phyloP scores from a whole-genome alignment of 768 basidiomycete species.

The Lactarius vividus region DNA sequence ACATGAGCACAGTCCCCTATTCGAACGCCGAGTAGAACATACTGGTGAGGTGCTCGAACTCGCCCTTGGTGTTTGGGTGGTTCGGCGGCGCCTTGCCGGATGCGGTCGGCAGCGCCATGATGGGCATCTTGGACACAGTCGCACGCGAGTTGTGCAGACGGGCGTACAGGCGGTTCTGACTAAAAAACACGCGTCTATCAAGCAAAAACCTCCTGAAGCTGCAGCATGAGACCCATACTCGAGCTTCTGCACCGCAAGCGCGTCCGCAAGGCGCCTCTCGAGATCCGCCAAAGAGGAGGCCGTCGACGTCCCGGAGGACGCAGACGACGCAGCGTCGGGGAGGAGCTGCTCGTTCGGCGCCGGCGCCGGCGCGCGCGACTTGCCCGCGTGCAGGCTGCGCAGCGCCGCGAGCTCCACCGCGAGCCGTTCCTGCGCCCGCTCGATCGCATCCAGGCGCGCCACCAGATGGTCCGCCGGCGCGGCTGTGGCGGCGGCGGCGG shows the following conservation, averaged over 20 bases:
- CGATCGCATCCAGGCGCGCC: constrained; percentile 35
- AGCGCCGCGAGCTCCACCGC: constrained; percentile 35
- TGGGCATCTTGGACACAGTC: constrained; percentile 35
- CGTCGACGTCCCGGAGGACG: no score
- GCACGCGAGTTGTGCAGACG: constrained; percentile 39
- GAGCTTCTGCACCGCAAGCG: constrained; percentile 35
- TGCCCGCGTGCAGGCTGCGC: constrained; percentile 19
- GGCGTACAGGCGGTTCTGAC: constrained; percentile 40
- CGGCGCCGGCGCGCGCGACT: neutral
- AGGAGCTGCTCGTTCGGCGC: neutral
- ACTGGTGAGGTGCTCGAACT: constrained; percentile 49
- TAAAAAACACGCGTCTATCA: constrained; percentile 14
- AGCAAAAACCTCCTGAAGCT: no score
- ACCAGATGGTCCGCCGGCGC: no score
- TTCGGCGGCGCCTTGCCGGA: constrained; percentile 39
- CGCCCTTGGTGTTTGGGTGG: constrained; percentile 41
- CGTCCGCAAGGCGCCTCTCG: constrained; percentile 38
- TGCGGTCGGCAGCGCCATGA: constrained; percentile 34
- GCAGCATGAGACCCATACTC: constrained; percentile 31
- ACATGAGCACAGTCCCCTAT: neutral
- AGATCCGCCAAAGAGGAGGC: constrained; percentile 34
- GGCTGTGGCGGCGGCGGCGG: no score
- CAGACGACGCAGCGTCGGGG: neutral
- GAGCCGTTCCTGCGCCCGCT: constrained; percentile 37
- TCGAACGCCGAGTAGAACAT: constrained; percentile 15